Base-by-base conservation (phyloP, 805 yeast species). In the Ogataea ganodermae region DNA sequence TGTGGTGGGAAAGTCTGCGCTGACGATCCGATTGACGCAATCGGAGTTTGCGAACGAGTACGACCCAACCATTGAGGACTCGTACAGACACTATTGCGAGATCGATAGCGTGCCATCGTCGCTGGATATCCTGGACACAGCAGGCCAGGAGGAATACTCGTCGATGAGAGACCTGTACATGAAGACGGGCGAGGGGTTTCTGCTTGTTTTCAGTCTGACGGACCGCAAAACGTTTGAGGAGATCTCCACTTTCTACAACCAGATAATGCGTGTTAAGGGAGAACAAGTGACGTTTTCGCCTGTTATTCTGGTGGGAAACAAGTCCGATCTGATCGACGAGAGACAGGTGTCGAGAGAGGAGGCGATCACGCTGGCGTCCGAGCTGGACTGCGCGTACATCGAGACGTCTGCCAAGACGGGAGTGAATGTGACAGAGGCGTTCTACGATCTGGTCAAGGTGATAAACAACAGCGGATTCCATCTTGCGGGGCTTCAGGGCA, bases 1-100 rank as follows among this genome's bases (percentile, higher is more conserved):
- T 64, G 97, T 97, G 70, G 99, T 94, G 46, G 99, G 99, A 71
- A 94, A 94, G 68, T 86, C 96, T 20, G 98, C 99, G 5, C 73
- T 94, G 53, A 94, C 99, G 22, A 94, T 94, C 55, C 96, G 94
- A 68, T 78, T 94, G 62, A 90, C 94, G 46, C 98, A 92, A 67
- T 81, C 90, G 28, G 97, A 91, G 61, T 94, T 94, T 63, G 96
- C 92, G 26, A 97, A 91, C 67, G 99, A 94, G 66, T 94, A 94
- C 62, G 99, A 94, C 70, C 99, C 99, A 8, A 94, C 99, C 9
- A 94, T 94, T 62, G 99, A 94, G 70, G 94, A 86, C 62, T 84
- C 91, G 0, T 87, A 86, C 67, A 79, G 97, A 57, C 94, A 94
- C 64, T 92, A 87, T 60, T 86, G 94, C 61, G 82, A 80, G 22